Base-by-base conservation (phyloP, 2,329 filamentous ascomycete species). In the Scytalidium sp. region DNA sequence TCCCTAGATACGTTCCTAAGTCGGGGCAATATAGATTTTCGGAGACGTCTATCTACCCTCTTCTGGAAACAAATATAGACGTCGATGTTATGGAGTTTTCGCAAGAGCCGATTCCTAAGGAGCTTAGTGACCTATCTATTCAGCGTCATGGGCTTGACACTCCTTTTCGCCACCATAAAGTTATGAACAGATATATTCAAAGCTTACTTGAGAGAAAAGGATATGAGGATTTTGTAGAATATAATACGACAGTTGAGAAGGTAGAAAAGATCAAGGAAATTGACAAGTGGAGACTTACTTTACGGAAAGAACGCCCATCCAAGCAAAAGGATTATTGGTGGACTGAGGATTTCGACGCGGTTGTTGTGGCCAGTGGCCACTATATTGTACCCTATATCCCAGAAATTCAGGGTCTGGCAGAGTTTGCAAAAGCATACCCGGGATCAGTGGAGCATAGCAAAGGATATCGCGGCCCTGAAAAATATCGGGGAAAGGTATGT, bases 361-460 rank as follows among this genome's bases (percentile, higher is more conserved):
- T 88, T 1, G 75, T 87, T 0, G 78, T 85, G 3, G 82, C 84
- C 0, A 83, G 75, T 21, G 85, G 85, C 0, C 85, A 88, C 63
- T 88, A 86, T 59, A 78, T 77, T 53, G 71, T 84, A 1, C 84
- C 84, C 0, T 78, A 75, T 47, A 67, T 88, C 2, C 85, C 85
- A 0, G 69, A 76, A 22, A 75, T 85, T 2, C 63, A 71, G 0
- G 85, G 85, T 0, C 70, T 88, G 3, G 61, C 68, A 15, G 69
- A 70, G 13, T 85, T 79, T 78, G 78, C 84, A 57, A 49, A 66
- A 15, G 60, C 60, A 3, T 81, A 79, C 48, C 77, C 79, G 0
- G 70, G 68, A 0, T 60, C 68, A 1, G 75, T 88, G 20, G 75
- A 73, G 2, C 85, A 88, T 60, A 88, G 87, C 1, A 93, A 91